Evolutionary conservation across 2,329 filamentous ascomycete species (phyloP).

Genomic region (Catunica adiposa): DNA sequence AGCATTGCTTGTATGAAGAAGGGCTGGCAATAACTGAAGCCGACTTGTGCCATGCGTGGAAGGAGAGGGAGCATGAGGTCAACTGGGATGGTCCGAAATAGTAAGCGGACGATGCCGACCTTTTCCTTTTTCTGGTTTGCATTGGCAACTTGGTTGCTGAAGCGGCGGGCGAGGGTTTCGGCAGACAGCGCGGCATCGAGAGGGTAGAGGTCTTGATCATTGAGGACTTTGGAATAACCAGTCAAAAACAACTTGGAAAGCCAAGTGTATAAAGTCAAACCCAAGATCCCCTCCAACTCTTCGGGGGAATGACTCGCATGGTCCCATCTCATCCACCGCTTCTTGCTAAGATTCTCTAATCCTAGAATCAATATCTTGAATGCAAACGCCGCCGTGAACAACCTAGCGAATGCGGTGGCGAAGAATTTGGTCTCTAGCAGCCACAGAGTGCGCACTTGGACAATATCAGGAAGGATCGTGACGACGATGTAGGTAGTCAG

Average conservation of each 20-base stretch:
- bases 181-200: slow-evolving; percentile 20
- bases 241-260: slow-evolving; percentile 21
- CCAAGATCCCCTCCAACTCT: slow-evolving; percentile 22
- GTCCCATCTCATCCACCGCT: slow-evolving; percentile 25
- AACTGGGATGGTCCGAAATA: slow-evolving; percentile 20
- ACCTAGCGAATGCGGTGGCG: slow-evolving; percentile 17
- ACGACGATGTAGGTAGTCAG: slow-evolving; percentile 27
- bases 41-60: slow-evolving; percentile 24
- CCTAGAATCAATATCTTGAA: slow-evolving; percentile 24
- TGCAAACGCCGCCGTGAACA: slow-evolving; percentile 23
- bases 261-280: slow-evolving; percentile 23
- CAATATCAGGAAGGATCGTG: slow-evolving; percentile 28
- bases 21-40: slow-evolving; percentile 27
- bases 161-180: slow-evolving; percentile 15
- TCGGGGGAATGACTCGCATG: slow-evolving; percentile 25
- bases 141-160: slow-evolving; percentile 15
- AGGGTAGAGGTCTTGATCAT: slow-evolving; percentile 22
- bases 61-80: slow-evolving; percentile 23
- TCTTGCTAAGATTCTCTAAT: slow-evolving; percentile 25
- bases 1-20: slow-evolving; percentile 27
- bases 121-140: slow-evolving; percentile 3
- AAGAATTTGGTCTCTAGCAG: slow-evolving; percentile 18
- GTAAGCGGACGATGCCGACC: slow-evolving; percentile 20
- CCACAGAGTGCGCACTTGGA: slow-evolving; percentile 28
- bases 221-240: slow-evolving; percentile 23